phyloP scores from a whole-genome alignment of 192 early-diverging fungal species.

The Rhizoclosmatium globosum region DNA sequence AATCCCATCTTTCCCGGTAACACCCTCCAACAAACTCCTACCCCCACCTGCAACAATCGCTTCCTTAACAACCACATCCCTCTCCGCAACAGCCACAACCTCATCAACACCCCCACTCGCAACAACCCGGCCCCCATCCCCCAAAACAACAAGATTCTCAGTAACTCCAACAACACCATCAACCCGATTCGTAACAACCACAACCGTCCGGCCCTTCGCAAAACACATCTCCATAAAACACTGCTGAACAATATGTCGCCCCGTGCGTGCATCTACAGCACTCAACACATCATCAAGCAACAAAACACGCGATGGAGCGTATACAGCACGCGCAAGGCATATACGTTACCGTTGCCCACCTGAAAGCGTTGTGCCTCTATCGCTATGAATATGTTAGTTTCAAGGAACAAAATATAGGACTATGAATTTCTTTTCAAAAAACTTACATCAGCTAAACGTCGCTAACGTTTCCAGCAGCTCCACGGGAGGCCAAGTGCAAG shows the following conservation, averaged over 20 bases:
- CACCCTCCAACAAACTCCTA: not conserved
- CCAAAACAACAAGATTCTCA: slow-evolving; percentile 44
- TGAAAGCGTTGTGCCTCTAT: slow-evolving; percentile 43
- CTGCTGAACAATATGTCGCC: slow-evolving; percentile 79
- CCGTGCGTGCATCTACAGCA: slow-evolving; percentile 92
- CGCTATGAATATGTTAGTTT: slow-evolving; percentile 41
- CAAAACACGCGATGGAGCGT: slow-evolving; percentile 68
- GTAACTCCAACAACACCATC: slow-evolving; percentile 31
- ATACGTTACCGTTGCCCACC: slow-evolving; percentile 47
- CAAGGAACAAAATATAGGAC: no score
- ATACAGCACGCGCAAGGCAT: slow-evolving; percentile 71
- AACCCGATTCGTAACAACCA: slow-evolving; percentile 84
- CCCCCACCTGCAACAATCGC: slow-evolving; percentile 12
- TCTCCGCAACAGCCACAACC: not conserved
- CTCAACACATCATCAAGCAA: slow-evolving; percentile 84
- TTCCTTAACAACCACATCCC: not conserved
- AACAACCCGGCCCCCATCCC: slow-evolving; percentile 30
- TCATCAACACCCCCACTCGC: not conserved
- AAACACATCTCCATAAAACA: slow-evolving; percentile 65
- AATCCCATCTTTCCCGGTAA: not conserved
- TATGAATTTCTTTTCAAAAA: no score
- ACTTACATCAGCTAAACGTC: no score
- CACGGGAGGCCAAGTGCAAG: no score
- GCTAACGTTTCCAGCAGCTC: slow-evolving; percentile 41
- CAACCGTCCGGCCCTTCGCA: slow-evolving; percentile 73